Conservation (phyloP, 2,329 filamentous ascomycete genomes). For the Paraphoma chrysanthemicola region DNA sequence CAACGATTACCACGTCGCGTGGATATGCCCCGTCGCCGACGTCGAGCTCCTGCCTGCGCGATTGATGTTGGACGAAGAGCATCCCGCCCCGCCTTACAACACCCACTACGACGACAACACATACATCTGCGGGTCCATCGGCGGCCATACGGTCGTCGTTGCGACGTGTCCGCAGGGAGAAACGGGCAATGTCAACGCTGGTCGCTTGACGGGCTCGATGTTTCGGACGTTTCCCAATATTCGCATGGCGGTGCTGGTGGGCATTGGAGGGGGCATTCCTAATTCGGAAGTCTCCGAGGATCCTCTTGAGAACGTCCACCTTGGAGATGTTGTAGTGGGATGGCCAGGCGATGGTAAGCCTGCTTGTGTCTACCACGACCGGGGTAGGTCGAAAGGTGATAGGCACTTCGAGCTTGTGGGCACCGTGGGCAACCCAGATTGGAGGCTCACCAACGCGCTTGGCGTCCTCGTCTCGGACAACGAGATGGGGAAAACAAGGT, state of each 20-base stretch:
- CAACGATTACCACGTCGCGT: constrained; percentile 15
- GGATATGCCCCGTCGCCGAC: constrained; percentile 13
- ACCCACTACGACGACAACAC: constrained; percentile 18
- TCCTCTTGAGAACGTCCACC: constrained; percentile 11
- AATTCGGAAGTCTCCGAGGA: background rate
- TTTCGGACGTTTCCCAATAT: constrained; percentile 17
- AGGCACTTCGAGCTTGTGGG: constrained; percentile 15
- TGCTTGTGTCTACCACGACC: constrained; percentile 10
- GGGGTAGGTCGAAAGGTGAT: constrained; percentile 8
- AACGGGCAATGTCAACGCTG: constrained; percentile 8
- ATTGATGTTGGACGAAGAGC: constrained; percentile 18
- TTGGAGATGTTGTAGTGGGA: constrained; percentile 15
- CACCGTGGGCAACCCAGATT: constrained; percentile 13
- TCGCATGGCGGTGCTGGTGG: constrained; percentile 14
- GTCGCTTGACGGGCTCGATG: constrained; percentile 10
- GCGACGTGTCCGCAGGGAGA: constrained; percentile 7
- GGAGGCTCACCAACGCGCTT: constrained; percentile 10
- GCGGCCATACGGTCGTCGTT: constrained; percentile 13
- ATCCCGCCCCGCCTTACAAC: constrained; percentile 9
- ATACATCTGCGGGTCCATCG: constrained; percentile 12
- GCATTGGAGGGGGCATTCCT: constrained; percentile 18
- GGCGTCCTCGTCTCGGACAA: constrained; percentile 6
- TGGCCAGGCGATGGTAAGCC: constrained; percentile 9
- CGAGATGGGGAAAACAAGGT: constrained; percentile 4
- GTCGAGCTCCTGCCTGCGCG: constrained; percentile 15